Base-by-base conservation (phyloP, 352 stramenopile genomes). In the Phytophthora nicotianae region DNA sequence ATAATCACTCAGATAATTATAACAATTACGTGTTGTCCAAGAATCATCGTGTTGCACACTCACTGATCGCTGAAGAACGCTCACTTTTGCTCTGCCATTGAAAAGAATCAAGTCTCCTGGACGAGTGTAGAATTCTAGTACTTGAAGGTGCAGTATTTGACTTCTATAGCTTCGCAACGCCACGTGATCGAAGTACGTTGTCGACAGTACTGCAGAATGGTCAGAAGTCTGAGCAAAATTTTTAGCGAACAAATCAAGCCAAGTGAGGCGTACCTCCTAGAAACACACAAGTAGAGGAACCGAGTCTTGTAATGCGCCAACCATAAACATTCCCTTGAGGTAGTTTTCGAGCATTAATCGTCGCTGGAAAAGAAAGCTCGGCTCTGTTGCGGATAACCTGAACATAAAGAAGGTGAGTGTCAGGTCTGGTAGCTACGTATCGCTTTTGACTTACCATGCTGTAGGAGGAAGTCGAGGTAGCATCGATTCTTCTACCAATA, bases 31-130 rank as follows among this genome's bases (percentile, higher is more conserved):
- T n/a, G 27, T 6, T 16, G 16, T 5, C 8, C 27, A 17, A 24
- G 40, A 23, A 27, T 19, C n/a, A n/a, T n/a, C n/a, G n/a, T 10
- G 21, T 10, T 42, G 51, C 16, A 27, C 0, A 58, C 68, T 50
- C n/a, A 83, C 77, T 2, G 74, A 80, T 70, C 81, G 68, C 57
- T 89, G 81, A 35, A 84, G 41, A 2, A 48, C 55, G 35, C 79
- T 89, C 37, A 77, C 64, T 21, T 69, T 66, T 2, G 79, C 81
- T 54, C 62, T 65, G 17, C 73, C 79, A 17, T 83, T 81, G 46
- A 90, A 90, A 19, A 90, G 68, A 23, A 90, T 65, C 21, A 90
- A 47, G 16, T 90, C 81, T 9, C 79, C 79, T 16, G 75, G 62
- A 5, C 40, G 29, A 1, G 77, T 75, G 56, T 90, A 88, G 52